These are phyloP conservation scores for Colletotrichum sp. DNA, from an alignment of 2,329 filamentous ascomycete genomes.

Conservation along the genomic window DNA sequence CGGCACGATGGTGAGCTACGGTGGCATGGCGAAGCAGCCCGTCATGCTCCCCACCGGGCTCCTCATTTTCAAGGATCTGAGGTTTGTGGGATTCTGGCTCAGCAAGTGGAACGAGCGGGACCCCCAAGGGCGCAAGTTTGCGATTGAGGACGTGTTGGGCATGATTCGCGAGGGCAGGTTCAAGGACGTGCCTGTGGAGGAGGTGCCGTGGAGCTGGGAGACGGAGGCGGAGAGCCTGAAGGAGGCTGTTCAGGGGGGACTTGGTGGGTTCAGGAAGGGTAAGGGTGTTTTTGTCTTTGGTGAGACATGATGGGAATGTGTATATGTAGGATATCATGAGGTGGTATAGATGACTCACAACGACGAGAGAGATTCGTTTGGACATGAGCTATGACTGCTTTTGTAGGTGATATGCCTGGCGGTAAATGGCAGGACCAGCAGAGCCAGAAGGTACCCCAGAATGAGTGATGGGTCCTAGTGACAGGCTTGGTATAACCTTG, in stretches of 20 bases:
- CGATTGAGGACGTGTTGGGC: slow-evolving; percentile 83
- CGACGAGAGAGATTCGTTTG: neutral
- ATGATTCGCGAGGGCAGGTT: slow-evolving; percentile 80
- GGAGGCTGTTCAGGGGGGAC: slow-evolving; percentile 79
- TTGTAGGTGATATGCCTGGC: neutral
- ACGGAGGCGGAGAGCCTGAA: slow-evolving; percentile 74
- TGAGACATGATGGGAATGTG: slow-evolving; percentile 50
- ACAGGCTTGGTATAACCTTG: neutral
- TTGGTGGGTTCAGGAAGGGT: slow-evolving; percentile 83
- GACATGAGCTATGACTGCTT: neutral
- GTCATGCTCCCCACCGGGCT: slow-evolving; percentile 81
- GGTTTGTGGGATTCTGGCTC: slow-evolving; percentile 94
- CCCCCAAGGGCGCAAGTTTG: slow-evolving; percentile 74
- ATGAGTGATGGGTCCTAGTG: neutral
- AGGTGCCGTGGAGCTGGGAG: slow-evolving; percentile 83
- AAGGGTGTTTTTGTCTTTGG: slow-evolving; percentile 90
- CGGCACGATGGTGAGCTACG: slow-evolving; percentile 88
- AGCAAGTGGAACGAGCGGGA: slow-evolving; percentile 85
- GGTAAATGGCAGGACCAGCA: neutral
- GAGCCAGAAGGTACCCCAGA: no score
- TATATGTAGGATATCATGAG: slow-evolving; percentile 1
- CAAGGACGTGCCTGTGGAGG: slow-evolving; percentile 80
- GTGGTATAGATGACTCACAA: neutral
- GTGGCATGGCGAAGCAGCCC: slow-evolving; percentile 91
- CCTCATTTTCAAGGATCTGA: slow-evolving; percentile 91